Evolutionary conservation across 257 asterid genomes (phyloP).

Genomic region (Solanum peruvianum): DNA sequence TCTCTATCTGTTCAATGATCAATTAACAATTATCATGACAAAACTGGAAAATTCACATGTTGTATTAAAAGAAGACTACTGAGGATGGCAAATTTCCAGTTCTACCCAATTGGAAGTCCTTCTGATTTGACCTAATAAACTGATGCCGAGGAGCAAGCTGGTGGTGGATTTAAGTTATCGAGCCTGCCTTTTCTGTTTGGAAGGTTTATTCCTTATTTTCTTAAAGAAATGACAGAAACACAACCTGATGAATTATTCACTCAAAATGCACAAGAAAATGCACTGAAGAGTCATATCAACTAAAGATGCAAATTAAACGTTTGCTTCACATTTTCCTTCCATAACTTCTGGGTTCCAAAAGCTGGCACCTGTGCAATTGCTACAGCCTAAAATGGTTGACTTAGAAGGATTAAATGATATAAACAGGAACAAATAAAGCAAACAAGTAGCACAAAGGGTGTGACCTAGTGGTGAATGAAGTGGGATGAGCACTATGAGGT

Average conservation of each 20-base stretch:
- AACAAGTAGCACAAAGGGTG: not conserved
- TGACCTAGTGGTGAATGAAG: too few relatives aligned
- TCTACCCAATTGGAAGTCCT: not conserved
- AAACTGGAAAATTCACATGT: not conserved
- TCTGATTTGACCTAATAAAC: not conserved
- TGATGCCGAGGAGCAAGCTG: not conserved
- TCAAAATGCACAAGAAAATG: not conserved
- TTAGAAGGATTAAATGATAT: not conserved
- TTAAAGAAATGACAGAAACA: not conserved
- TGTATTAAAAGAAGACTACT: not conserved
- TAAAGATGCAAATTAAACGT: not conserved
- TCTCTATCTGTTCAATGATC: not conserved
- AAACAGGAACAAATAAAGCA: not conserved
- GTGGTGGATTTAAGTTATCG: not conserved
- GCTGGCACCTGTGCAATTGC: not conserved
- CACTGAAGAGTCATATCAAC: not conserved
- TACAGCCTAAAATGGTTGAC: not conserved
- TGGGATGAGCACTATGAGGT: too few relatives aligned
- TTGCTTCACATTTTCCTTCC: not conserved
- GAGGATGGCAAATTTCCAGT: not conserved
- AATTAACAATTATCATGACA: not conserved
- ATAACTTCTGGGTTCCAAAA: not conserved
- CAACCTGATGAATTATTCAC: not conserved
- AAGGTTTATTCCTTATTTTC: not conserved
- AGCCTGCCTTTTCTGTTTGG: not conserved